A percentile compares a stretch with the other conserved stretches of the same genome.
Evolutionary conservation across 1,139 yeast genomes (phyloP).

Genomic region (Williopsis jadinii): DNA sequence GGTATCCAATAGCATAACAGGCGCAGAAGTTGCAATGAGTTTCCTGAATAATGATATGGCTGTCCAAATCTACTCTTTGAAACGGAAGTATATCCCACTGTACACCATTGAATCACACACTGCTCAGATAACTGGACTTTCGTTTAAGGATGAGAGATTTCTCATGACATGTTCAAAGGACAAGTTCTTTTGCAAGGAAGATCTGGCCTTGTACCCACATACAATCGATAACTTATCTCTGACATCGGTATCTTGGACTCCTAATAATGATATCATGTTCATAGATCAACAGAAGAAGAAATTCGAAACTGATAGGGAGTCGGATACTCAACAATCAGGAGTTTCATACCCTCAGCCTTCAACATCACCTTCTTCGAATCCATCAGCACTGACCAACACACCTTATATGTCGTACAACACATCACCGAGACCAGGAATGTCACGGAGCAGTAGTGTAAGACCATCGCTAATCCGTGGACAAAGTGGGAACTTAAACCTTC

Average conservation of each 20-base stretch:
- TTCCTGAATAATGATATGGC: constrained; percentile 72
- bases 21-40: constrained; percentile 69
- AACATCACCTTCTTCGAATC: constrained; percentile 11
- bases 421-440: constrained; percentile 19
- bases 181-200: constrained; percentile 48
- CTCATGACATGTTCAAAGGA: constrained; percentile 49
- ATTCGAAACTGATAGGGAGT: neutral
- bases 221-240: constrained; percentile 49
- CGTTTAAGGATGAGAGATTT: constrained; percentile 42
- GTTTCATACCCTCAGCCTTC: constrained; percentile 2
- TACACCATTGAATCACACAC: constrained; percentile 51
- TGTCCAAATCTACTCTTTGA: constrained; percentile 66
- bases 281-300: constrained; percentile 36
- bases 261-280: constrained; percentile 41
- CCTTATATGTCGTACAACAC: constrained; percentile 1
- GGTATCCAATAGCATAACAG: constrained; percentile 26
- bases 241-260: constrained; percentile 54
- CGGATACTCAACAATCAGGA: neutral
- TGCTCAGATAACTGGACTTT: constrained; percentile 42
- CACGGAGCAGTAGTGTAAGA: constrained; percentile 18
- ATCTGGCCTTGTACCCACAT: constrained; percentile 41
- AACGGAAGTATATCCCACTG: constrained; percentile 69
- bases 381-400: neutral
- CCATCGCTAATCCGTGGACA: constrained; percentile 14
- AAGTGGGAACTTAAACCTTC: constrained; percentile 11